These are phyloP conservation scores for Davidsoniella virescens DNA, from an alignment of 2,329 filamentous ascomycete species.

Conservation along the genomic window DNA sequence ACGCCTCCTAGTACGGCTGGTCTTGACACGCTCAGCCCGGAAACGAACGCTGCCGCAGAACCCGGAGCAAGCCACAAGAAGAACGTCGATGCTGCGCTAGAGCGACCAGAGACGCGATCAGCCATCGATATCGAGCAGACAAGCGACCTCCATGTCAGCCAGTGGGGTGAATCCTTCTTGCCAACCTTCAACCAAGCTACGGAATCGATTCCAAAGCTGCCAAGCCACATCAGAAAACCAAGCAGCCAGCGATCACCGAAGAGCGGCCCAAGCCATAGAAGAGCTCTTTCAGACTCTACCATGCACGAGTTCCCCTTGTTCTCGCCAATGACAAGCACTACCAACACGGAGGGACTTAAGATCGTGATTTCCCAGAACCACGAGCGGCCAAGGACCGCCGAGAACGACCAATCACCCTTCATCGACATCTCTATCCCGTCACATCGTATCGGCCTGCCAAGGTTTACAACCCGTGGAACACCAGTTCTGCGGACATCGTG, in stretches of 20 bases:
- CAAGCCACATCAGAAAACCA: slow-evolving; percentile 2
- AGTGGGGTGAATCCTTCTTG: slow-evolving; percentile 4
- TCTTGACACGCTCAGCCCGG: slow-evolving; percentile 29
- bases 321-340: slow-evolving; percentile 19
- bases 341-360: slow-evolving; percentile 48
- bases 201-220: not conserved
- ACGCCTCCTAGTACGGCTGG: slow-evolving; percentile 44
- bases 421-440: slow-evolving; percentile 62
- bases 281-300: slow-evolving; percentile 64
- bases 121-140: not conserved
- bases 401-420: slow-evolving; percentile 39
- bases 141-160: slow-evolving; percentile 20
- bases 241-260: slow-evolving; percentile 17
- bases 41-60: slow-evolving; percentile 1
- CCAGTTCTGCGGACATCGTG: slow-evolving; percentile 68
- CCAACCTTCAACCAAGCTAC: not conserved
- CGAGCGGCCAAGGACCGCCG: slow-evolving; percentile 25
- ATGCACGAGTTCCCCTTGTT: slow-evolving; percentile 36
- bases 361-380: slow-evolving; percentile 55
- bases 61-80: slow-evolving; percentile 1
- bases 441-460: slow-evolving; percentile 67
- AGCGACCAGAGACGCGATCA: not conserved
- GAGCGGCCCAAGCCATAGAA: slow-evolving; percentile 23
- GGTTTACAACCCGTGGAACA: slow-evolving; percentile 62
- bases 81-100: slow-evolving; percentile 12